phyloP scores from a whole-genome alignment of 371 early-diverging fungal genomes.

The Syncephalastrum contaminatum region DNA sequence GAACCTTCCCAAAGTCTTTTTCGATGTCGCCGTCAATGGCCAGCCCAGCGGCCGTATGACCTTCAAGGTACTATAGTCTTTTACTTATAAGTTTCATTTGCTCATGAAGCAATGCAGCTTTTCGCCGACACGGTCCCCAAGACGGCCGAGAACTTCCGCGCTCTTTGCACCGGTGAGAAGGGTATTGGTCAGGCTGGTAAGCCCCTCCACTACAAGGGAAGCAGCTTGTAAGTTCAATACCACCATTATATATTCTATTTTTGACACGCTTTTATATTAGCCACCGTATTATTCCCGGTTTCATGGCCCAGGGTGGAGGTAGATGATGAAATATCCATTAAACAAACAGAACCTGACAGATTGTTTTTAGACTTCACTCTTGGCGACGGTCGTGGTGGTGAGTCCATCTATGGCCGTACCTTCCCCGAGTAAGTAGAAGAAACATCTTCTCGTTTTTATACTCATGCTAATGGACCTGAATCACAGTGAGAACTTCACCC shows the following conservation, averaged over 20 bases:
- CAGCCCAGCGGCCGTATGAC: constrained; percentile 50
- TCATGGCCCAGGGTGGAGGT: constrained; percentile 98
- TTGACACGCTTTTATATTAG: constrained; percentile 19
- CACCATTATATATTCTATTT: not conserved
- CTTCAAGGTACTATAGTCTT: constrained; percentile 17
- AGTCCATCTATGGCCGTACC: constrained; percentile 92
- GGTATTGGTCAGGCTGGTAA: constrained; percentile 68
- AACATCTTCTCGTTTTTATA: not conserved
- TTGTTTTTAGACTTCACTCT: constrained; percentile 73
- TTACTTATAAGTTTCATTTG: no score
- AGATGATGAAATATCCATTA: not conserved
- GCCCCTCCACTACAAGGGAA: constrained; percentile 79
- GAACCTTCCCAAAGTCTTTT: constrained; percentile 51
- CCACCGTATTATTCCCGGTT: constrained; percentile 93
- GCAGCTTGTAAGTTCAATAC: constrained; percentile 64
- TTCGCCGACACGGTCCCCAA: constrained; percentile 90
- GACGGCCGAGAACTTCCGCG: constrained; percentile 98
- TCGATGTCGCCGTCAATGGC: constrained; percentile 61
- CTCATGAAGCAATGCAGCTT: constrained; percentile 51
- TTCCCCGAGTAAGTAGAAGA: constrained; percentile 79
- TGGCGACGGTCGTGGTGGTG: constrained; percentile 94
- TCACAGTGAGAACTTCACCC: constrained; percentile 90
- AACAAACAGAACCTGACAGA: not conserved
- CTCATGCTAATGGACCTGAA: no score
- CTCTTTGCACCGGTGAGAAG: constrained; percentile 77